Evolutionary conservation across 2,329 filamentous ascomycete species (phyloP), one percentile per base, ranked within the genome.

Genomic region (Mycosphaerella arachidis): DNA sequence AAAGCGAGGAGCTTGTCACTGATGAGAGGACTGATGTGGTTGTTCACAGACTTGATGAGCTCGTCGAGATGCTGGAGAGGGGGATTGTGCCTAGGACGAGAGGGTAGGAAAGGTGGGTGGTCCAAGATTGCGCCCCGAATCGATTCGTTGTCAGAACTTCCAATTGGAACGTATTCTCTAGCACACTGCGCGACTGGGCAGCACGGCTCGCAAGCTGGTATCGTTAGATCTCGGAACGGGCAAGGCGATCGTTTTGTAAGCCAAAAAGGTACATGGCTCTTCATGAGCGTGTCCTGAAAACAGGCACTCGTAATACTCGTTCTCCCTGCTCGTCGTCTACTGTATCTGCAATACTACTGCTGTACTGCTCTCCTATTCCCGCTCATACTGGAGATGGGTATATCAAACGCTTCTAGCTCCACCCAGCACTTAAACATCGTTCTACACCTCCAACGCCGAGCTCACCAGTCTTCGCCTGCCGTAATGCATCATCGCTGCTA

Each of bases 1-100:
- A 52, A 30, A 52, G 50, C 35, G 72, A 73, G 64, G 72, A 73
- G 4, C 56, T 74, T 51, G 70, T 73, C 62, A 57, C 48, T 33
- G 70, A 74, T 63, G 59, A 63, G 55, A 67, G 71, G 57, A 73
- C 70, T 43, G 69, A 74, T 66, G 60, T 74, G 16, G 71, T 72
- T 10, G 63, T 74, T 33, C 63, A 65, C 58, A 67, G 70, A 46
- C 63, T 74, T 18, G 71, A 74, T 55, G 71, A 74, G 52, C 52
- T 73, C 31, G 63, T 73, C n/a, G 57, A 48, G 9, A 40, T 72
- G 31, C 57, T 73, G 20, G 63, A 71, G 46, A 45, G 61, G 4
- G 70, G 71, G 12, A 35, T 52, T 35, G 50, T 52, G 50, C 30
- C 50, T 9, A 35, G 6, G 20, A n/a, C 43, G 30, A 46, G 43